Evolutionary conservation across 2,329 filamentous ascomycete genomes (phyloP).

Genomic region (Pseudogymnoascus sp.): DNA sequence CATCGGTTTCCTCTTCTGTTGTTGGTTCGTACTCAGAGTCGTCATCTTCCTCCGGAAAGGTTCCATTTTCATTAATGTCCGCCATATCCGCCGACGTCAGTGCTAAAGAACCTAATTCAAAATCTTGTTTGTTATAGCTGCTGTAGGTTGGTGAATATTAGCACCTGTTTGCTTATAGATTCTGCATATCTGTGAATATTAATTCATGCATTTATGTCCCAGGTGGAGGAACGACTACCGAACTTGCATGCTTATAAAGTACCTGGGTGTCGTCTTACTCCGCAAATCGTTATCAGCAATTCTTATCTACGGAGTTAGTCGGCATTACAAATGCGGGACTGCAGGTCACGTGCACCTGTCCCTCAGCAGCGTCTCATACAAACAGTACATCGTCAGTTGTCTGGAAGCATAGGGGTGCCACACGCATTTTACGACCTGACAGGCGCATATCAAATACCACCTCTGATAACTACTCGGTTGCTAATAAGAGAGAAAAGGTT

Average conservation of each 20-base stretch:
- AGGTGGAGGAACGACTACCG: not conserved
- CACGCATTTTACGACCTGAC: not conserved
- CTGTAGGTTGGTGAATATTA: not conserved
- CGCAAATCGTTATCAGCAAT: not conserved
- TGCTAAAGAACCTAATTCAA: not conserved
- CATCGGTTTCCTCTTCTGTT: conserved; percentile 30
- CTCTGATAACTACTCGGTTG: not conserved
- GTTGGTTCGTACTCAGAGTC: conserved; percentile 43
- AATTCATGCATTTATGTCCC: not conserved
- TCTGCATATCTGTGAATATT: not conserved
- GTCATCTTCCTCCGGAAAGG: conserved; percentile 32
- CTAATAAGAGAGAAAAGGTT: not conserved
- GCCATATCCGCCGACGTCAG: conserved; percentile 2
- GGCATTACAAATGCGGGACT: not conserved
- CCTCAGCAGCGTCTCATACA: not conserved
- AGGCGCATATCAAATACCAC: not conserved
- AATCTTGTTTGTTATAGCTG: not conserved
- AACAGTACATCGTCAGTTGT: not conserved
- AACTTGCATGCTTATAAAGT: conserved; percentile 6
- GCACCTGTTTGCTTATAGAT: not conserved
- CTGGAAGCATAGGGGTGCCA: not conserved
- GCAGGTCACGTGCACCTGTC: not conserved
- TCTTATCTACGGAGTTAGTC: conserved; percentile 4
- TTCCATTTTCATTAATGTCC: not conserved
- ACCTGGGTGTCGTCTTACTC: conserved; percentile 8